Evolutionary conservation across 371 early-diverging fungal species (phyloP).

Genomic region (Chytridiales sp.): DNA sequence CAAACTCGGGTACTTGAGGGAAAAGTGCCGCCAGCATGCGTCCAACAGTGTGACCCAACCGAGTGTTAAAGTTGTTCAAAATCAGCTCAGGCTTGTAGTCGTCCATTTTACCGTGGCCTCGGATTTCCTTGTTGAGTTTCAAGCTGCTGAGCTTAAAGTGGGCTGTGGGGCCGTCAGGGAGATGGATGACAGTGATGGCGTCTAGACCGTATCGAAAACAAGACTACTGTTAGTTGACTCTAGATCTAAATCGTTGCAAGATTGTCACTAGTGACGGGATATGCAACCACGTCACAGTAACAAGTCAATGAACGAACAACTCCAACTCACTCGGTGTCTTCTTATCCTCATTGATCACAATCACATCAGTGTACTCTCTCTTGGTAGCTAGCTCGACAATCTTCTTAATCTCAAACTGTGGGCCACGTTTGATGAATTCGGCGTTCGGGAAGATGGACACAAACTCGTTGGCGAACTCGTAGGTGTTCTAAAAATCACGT

Average conservation of each 20-base stretch:
- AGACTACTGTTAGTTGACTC: too few relatives aligned
- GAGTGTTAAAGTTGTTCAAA: slow-evolving; percentile 96
- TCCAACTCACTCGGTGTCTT: slow-evolving; percentile 76
- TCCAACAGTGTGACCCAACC: slow-evolving; percentile 95
- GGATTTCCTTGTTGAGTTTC: slow-evolving; percentile 72
- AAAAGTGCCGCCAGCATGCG: slow-evolving; percentile 95
- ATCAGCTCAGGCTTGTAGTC: slow-evolving; percentile 95
- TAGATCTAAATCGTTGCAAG: too few relatives aligned
- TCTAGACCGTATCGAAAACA: slow-evolving; percentile 47
- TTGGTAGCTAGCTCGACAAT: slow-evolving; percentile 87
- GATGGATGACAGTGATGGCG: slow-evolving; percentile 88
- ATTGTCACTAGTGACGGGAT: not conserved
- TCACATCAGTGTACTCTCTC: slow-evolving; percentile 87
- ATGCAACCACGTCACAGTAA: not conserved
- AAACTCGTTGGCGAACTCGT: slow-evolving; percentile 89
- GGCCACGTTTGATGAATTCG: slow-evolving; percentile 83
- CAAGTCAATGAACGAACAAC: not conserved
- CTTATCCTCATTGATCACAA: slow-evolving; percentile 90
- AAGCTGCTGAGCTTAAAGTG: slow-evolving; percentile 89
- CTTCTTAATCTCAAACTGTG: slow-evolving; percentile 83
- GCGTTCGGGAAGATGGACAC: slow-evolving; percentile 88
- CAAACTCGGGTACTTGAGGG: slow-evolving; percentile 95
- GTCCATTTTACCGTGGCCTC: slow-evolving; percentile 80
- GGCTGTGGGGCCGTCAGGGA: slow-evolving; percentile 96
- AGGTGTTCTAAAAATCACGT: slow-evolving; percentile 43